Evolutionary conservation across 1,284 basidiomycete genomes (phyloP).

Genomic region (Apiotrichum laibachii): DNA sequence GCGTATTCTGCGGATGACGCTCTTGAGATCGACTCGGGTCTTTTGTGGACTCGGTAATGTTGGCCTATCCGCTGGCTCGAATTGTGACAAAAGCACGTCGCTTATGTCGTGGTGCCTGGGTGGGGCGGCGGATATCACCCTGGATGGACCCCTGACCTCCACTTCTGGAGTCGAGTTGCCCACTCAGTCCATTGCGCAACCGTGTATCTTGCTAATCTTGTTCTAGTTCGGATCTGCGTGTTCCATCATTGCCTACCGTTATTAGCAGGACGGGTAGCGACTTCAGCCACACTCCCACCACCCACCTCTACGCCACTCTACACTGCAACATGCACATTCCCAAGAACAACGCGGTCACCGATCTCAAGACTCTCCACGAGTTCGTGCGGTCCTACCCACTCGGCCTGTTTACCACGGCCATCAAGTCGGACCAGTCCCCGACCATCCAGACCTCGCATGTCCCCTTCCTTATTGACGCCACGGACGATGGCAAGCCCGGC

Average conservation of each 20-base stretch:
- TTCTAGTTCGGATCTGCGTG: too few species aligned
- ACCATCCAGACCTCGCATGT: slow-evolving; percentile 54
- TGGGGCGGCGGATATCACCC: too few species aligned
- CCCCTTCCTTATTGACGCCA: slow-evolving; percentile 51
- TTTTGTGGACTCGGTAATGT: too few species aligned
- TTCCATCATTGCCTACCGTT: too few species aligned
- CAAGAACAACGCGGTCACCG: slow-evolving; percentile 51
- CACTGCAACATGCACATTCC: slow-evolving; percentile 52
- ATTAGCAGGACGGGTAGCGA: too few species aligned
- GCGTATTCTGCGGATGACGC: too few species aligned
- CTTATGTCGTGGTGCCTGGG: too few species aligned
- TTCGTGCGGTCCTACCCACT: slow-evolving; percentile 53
- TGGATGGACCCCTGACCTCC: too few species aligned
- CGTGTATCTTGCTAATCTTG: too few species aligned
- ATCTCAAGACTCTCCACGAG: slow-evolving; percentile 45
- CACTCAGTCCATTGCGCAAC: too few species aligned
- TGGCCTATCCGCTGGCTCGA: not conserved
- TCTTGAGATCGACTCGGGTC: not conserved
- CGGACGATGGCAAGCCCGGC: slow-evolving; percentile 13
- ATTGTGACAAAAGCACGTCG: not conserved
- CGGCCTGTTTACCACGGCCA: slow-evolving; percentile 52
- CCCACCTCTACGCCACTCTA: not conserved
- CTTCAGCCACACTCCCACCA: not conserved
- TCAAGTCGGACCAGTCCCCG: slow-evolving; percentile 35
- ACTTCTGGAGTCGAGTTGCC: too few species aligned